Percentiles rank a stretch among this genome's conserved stretches.
These are phyloP conservation scores for Penstemon davidsonii DNA, from an alignment of 257 asterid genomes.

Conservation along the genomic window DNA sequence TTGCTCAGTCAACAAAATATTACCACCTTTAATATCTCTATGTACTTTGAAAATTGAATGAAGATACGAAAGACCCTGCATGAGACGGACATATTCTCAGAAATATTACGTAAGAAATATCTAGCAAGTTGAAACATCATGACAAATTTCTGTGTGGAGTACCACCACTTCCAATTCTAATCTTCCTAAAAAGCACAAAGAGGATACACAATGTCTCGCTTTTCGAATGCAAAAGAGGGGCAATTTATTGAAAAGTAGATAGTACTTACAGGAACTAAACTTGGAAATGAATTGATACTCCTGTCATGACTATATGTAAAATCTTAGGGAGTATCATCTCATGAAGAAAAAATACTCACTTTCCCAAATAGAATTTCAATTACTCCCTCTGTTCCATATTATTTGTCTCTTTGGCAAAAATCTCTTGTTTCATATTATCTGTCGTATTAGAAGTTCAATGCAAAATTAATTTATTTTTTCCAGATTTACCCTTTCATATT, in stretches of 20 bases:
- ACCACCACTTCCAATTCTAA: conserved; percentile 1
- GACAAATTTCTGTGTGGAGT: conserved; percentile 8
- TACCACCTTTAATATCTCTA: conserved; percentile 99
- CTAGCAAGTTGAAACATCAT: conserved; percentile 19
- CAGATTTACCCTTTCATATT: no score
- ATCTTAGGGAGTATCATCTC: not conserved
- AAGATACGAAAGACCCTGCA: conserved; percentile 91
- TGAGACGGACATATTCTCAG: conserved; percentile 31
- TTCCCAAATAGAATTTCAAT: not conserved
- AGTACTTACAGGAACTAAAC: conserved; percentile 9
- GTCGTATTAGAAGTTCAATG: no score
- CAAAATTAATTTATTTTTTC: no score
- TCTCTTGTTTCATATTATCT: no score
- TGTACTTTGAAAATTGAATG: conserved; percentile 99
- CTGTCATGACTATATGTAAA: not conserved
- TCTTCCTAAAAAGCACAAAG: not conserved
- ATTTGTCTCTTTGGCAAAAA: no score
- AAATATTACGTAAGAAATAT: conserved; percentile 16
- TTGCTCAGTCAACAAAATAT: conserved; percentile 88
- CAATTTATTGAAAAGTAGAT: not conserved
- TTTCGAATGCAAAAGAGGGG: conserved; percentile 2
- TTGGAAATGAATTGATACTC: conserved; percentile 4
- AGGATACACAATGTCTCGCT: not conserved
- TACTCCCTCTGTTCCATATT: no score
- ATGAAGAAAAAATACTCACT: conserved; percentile 7